Conservation (phyloP, 495 filamentous ascomycete species). For the Tuber brumale region DNA sequence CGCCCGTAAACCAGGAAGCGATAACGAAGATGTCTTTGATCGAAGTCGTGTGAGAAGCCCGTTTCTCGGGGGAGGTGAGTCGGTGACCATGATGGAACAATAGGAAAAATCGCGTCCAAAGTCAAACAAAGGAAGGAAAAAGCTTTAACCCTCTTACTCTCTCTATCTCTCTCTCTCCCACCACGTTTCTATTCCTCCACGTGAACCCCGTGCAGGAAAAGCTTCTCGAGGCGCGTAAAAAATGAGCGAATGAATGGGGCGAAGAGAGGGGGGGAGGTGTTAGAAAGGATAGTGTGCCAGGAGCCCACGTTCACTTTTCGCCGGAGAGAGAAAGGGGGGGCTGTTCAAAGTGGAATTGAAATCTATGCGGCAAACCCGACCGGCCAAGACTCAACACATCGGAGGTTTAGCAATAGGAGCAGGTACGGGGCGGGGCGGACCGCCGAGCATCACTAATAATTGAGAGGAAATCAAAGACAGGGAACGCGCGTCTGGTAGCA, state of each 20-base stretch:
- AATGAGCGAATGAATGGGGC: neutral
- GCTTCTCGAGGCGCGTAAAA: neutral
- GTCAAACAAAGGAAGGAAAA: conserved; percentile 6
- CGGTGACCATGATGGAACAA: conserved; percentile 18
- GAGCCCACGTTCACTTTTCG: neutral
- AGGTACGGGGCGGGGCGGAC: neutral
- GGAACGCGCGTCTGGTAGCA: conserved; percentile 1
- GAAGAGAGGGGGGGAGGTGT: neutral
- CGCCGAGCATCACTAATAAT: neutral
- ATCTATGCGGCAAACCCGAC: neutral
- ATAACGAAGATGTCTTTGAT: conserved; percentile 29
- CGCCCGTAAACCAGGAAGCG: conserved; percentile 25
- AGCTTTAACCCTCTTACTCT: conserved; percentile 7
- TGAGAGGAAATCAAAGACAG: neutral
- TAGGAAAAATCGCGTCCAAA: conserved; percentile 5
- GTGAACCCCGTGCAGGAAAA: neutral
- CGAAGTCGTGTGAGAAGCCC: conserved; percentile 20
- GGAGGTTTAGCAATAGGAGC: neutral
- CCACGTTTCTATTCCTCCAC: conserved; percentile 3
- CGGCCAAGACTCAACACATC: neutral
- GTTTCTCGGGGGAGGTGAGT: conserved; percentile 12
- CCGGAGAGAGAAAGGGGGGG: neutral
- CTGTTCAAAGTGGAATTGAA: neutral
- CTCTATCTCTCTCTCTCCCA: conserved; percentile 11
- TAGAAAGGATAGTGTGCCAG: neutral